Conservation (phyloP, 805 yeast species). For the Schwanniomyces vanrijiae region DNA sequence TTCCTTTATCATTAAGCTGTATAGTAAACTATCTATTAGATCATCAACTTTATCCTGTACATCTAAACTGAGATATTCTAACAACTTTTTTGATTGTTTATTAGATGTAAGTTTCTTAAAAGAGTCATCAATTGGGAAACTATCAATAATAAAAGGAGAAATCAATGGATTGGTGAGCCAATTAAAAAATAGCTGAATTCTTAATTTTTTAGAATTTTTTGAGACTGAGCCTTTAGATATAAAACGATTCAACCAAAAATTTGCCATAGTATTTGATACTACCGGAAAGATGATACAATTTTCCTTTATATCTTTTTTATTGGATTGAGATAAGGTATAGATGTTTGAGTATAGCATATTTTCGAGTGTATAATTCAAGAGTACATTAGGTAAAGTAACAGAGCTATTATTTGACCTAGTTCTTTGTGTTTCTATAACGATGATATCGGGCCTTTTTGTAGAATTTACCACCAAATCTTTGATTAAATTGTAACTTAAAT, state of each 20-base stretch:
- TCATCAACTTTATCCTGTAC: constrained; percentile 35
- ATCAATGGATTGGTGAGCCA: constrained; percentile 8
- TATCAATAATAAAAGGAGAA: constrained; percentile 5
- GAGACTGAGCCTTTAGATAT: constrained; percentile 13
- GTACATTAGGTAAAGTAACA: constrained; percentile 39
- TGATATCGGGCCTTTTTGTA: constrained; percentile 18
- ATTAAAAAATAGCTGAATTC: constrained; percentile 12
- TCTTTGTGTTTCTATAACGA: constrained; percentile 40
- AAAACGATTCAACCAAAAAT: constrained; percentile 39
- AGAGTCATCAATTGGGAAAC: neutral
- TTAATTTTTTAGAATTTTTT: constrained; percentile 11
- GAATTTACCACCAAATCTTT: constrained; percentile 16
- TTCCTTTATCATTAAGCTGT: constrained; percentile 26
- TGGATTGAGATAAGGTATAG: constrained; percentile 13
- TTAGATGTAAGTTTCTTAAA: neutral
- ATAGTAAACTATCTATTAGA: constrained; percentile 39
- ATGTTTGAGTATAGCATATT: constrained; percentile 33
- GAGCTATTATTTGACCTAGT: constrained; percentile 34
- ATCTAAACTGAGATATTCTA: constrained; percentile 5
- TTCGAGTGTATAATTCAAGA: constrained; percentile 38
- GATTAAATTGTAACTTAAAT: constrained; percentile 15
- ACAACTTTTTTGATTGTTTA: constrained; percentile 3
- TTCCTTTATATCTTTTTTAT: neutral
- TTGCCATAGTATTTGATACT: constrained; percentile 36
- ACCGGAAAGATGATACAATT: constrained; percentile 29